phyloP scores from a whole-genome alignment of 176 grass and related monocot species.

The Juncus inflexus region DNA sequence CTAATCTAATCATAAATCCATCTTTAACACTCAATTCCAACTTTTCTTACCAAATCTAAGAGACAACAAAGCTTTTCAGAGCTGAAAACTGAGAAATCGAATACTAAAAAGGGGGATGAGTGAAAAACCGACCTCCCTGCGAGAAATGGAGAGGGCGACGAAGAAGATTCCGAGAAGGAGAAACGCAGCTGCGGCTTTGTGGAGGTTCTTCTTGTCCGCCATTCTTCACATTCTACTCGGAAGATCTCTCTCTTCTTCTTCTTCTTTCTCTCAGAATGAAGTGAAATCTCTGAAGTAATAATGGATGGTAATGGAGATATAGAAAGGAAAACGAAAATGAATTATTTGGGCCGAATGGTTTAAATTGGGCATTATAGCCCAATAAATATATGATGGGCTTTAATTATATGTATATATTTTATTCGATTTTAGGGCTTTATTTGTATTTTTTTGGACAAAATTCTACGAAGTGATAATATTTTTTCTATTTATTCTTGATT shows the following conservation, averaged over 20 bases:
- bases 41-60: too few relatives aligned
- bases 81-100: constrained; percentile 1
- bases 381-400: not conserved
- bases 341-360: not conserved
- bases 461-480: too few relatives aligned
- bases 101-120: not conserved
- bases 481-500: too few relatives aligned
- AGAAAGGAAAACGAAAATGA: not conserved
- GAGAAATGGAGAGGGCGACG: constrained; percentile 20
- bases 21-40: too few relatives aligned
- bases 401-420: not conserved
- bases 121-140: constrained; percentile 23
- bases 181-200: constrained; percentile 27
- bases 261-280: not conserved
- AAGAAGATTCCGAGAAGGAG: constrained; percentile 25
- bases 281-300: constrained; percentile 9
- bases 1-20: too few relatives aligned
- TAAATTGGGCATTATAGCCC: constrained; percentile 1
- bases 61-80: too few relatives aligned
- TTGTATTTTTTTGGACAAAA: not conserved
- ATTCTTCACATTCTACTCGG: constrained; percentile 20
- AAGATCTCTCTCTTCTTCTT: not conserved
- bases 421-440: not conserved
- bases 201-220: constrained; percentile 12
- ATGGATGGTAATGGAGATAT: not conserved